A percentile compares a stretch with the other conserved stretches of the same genome.
These are phyloP conservation scores for Leccinum disarticulatum DNA, from an alignment of 768 basidiomycete genomes.

Conservation along the genomic window DNA sequence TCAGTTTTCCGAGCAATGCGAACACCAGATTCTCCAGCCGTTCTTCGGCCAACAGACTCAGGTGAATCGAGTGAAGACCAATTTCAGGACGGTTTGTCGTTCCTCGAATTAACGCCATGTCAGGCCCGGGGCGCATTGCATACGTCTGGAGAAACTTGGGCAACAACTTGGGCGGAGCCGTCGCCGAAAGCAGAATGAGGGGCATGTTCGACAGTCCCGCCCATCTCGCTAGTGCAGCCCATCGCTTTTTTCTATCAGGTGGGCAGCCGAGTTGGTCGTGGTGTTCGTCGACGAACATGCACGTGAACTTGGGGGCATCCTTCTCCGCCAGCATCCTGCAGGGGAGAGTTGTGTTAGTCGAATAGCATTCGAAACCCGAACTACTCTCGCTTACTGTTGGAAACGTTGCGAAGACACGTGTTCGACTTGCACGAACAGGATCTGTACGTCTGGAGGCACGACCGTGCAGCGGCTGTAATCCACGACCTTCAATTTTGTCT, in stretches of 20 bases:
- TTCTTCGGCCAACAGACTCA: no score
- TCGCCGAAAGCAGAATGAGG: conserved; percentile 3
- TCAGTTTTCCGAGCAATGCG: neutral
- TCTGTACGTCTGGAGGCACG: neutral
- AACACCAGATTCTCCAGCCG: neutral
- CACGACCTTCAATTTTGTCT: neutral
- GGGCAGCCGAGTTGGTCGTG: conserved; percentile 10
- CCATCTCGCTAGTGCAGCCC: neutral
- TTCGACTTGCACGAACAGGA: conserved; percentile 12
- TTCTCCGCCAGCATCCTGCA: neutral
- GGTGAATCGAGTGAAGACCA: neutral
- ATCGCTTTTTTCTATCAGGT: neutral
- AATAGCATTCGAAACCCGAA: no score
- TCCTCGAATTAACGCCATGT: neutral
- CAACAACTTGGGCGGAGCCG: neutral
- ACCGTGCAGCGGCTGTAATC: neutral
- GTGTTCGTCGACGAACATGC: conserved; percentile 5
- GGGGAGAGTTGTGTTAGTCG: no score
- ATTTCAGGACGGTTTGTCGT: conserved; percentile 3
- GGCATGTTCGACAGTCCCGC: neutral
- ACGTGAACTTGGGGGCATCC: neutral
- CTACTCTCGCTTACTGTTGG: neutral
- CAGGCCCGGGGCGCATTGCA: no score
- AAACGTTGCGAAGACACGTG: neutral
- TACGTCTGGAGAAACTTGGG: neutral